Percentiles rank a stretch among this genome's conserved stretches.
These are phyloP conservation scores for Camelina hispida DNA, from an alignment of 345 rosid species.

Conservation along the genomic window DNA sequence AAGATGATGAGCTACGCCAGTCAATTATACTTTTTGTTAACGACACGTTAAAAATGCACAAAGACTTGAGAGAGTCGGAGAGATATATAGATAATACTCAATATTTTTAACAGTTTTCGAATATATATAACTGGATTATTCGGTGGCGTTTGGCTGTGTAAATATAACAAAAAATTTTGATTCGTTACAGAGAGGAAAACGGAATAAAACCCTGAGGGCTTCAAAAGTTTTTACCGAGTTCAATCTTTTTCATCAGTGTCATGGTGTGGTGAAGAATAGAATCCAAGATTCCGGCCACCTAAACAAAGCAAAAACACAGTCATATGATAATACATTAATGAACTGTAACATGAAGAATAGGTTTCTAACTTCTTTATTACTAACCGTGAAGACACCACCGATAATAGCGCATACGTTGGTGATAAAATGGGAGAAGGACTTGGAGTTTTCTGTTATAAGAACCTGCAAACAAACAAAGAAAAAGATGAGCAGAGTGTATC, in stretches of 20 bases:
- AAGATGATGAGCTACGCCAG: no score
- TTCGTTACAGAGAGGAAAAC: conserved; percentile 25
- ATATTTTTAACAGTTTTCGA: background rate
- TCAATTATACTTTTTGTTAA: no score
- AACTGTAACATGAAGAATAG: background rate
- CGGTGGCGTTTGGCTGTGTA: conserved; percentile 8
- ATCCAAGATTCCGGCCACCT: conserved; percentile 99
- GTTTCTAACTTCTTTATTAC: conserved; percentile 47
- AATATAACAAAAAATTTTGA: conserved; percentile 16
- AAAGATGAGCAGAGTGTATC: conserved; percentile 9
- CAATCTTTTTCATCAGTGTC: conserved; percentile 87
- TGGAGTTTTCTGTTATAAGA: conserved; percentile 73
- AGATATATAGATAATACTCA: no score
- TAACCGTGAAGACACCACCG: conserved; percentile 98
- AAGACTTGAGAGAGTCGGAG: no score
- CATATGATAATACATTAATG: background rate
- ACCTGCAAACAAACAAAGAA: conserved; percentile 53
- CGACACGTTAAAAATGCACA: no score
- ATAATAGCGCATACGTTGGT: conserved; percentile 96
- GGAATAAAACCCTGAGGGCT: conserved; percentile 7
- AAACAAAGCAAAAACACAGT: conserved; percentile 34
- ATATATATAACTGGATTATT: conserved; percentile 22
- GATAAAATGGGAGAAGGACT: conserved; percentile 91
- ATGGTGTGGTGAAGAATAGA: conserved; percentile 80
- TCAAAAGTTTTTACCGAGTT: conserved; percentile 92